A percentile compares a stretch with the other conserved stretches of the same genome.
phyloP scores from a whole-genome alignment of 768 basidiomycete genomes.

The Rossbeevera mucosa region DNA sequence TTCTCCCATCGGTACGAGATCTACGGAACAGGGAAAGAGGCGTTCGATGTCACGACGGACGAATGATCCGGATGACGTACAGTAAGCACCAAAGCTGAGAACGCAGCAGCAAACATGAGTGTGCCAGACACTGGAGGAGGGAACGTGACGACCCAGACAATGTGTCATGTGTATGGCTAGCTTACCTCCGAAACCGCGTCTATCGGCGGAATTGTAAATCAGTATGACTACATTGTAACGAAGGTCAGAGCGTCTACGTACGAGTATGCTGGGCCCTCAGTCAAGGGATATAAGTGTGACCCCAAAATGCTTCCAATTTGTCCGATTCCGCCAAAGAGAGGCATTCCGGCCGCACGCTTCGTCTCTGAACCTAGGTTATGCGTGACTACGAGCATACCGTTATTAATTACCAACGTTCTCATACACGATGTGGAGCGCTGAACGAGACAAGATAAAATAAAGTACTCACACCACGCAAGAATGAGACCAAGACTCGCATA shows the following conservation, averaged over 20 bases:
- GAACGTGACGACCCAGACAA: not conserved
- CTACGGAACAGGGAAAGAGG: constrained; percentile 27
- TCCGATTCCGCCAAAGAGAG: constrained; percentile 40
- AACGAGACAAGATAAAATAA: too few relatives aligned
- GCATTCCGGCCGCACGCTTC: constrained; percentile 41
- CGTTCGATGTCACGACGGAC: not conserved
- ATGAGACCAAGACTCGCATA: constrained; percentile 43
- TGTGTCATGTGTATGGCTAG: too few relatives aligned
- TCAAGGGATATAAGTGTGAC: constrained; percentile 40
- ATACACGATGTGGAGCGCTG: not conserved
- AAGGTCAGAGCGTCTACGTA: constrained; percentile 9
- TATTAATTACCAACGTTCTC: not conserved
- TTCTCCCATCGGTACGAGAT: constrained; percentile 64
- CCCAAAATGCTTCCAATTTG: constrained; percentile 39
- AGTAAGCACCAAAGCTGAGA: constrained; percentile 17
- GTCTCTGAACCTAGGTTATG: constrained; percentile 44
- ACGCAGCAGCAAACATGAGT: constrained; percentile 23
- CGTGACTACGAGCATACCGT: constrained; percentile 25
- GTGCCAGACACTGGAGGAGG: constrained; percentile 1
- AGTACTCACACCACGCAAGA: constrained; percentile 44
- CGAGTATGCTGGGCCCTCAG: constrained; percentile 38
- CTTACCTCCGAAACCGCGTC: constrained; percentile 20
- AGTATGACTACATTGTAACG: not conserved
- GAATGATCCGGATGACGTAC: constrained; percentile 7
- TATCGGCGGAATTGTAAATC: not conserved